Conservation (phyloP, 345 rosid genomes). For the Camelina laxa region DNA sequence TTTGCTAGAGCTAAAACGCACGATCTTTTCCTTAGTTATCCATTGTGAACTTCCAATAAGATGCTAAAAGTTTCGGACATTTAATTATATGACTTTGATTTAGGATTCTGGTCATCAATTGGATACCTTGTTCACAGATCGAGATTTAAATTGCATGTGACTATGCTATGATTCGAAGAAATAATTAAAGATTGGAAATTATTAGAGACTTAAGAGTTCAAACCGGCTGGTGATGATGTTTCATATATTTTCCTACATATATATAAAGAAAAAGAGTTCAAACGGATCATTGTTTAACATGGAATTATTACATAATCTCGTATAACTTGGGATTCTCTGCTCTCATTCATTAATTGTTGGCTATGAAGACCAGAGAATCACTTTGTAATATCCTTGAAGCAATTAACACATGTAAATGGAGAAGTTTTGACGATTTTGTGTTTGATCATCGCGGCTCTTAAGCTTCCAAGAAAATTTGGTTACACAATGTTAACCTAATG, state of each 20-base stretch:
- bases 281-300: no score
- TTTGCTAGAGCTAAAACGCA: neutral
- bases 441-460: neutral
- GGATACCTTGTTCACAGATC: neutral
- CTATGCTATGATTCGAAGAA: no score
- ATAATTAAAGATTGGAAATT: no score
- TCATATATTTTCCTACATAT: no score
- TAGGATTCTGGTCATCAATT: neutral
- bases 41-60: neutral
- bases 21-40: neutral
- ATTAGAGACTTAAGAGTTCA: no score
- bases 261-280: no score
- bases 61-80: neutral
- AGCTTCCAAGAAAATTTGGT: neutral
- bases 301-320: no score
- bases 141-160: no score
- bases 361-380: neutral
- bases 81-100: neutral
- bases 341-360: no score
- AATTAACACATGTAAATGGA: neutral
- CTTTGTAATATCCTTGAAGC: neutral
- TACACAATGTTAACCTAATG: neutral
- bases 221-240: no score
- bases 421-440: neutral
- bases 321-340: no score